phyloP scores from a whole-genome alignment of 2,329 filamentous ascomycete genomes.

The Trichoderma polysporum region DNA sequence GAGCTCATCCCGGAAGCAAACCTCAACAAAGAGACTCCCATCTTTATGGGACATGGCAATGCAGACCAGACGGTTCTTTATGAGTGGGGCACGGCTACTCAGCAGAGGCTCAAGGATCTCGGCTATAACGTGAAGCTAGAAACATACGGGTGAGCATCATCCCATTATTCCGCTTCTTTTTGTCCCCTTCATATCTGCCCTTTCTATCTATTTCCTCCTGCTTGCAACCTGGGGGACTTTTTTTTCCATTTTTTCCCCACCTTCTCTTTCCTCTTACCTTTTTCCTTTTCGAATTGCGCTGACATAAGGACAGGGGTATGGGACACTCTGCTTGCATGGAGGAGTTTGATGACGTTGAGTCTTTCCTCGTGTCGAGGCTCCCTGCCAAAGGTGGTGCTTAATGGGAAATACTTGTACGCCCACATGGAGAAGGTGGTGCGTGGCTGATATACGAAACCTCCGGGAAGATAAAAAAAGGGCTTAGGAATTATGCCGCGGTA shows the following conservation, averaged over 20 bases:
- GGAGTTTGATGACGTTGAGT: constrained; percentile 81
- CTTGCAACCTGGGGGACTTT: background rate
- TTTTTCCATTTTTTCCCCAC: background rate
- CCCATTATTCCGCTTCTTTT: background rate
- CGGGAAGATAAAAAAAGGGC: background rate
- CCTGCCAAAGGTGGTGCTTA: constrained; percentile 34
- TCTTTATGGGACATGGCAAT: constrained; percentile 83
- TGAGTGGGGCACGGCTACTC: constrained; percentile 65
- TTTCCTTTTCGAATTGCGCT: background rate
- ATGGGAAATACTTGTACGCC: background rate
- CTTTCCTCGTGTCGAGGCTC: constrained; percentile 49
- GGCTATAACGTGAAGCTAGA: constrained; percentile 76
- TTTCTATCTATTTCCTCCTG: background rate
- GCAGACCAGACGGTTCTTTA: constrained; percentile 69
- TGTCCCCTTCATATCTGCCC: background rate
- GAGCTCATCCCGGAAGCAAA: constrained; percentile 37
- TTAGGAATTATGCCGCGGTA: background rate
- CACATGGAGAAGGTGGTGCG: constrained; percentile 8
- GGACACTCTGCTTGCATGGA: constrained; percentile 72
- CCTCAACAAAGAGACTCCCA: constrained; percentile 63
- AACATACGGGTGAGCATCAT: constrained; percentile 62
- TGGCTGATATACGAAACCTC: background rate
- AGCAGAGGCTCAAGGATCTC: constrained; percentile 61
- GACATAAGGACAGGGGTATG: constrained; percentile 54
- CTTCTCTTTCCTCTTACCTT: background rate